These are phyloP conservation scores for Isabelozyma rhagii DNA, from an alignment of 805 yeast species.

Conservation along the genomic window DNA sequence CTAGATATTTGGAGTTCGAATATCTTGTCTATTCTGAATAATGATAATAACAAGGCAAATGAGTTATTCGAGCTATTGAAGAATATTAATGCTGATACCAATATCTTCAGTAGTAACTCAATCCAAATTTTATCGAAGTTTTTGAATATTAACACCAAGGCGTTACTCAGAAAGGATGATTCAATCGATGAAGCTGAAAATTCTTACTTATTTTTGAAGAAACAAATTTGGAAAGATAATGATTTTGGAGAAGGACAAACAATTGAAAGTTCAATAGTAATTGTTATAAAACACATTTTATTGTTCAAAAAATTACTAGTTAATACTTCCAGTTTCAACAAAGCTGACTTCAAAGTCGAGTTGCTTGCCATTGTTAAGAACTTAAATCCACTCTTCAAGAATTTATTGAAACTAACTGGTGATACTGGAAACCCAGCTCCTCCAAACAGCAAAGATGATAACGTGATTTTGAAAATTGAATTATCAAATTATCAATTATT, in stretches of 20 bases:
- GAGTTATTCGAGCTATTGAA: constrained; percentile 2
- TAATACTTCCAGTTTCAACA: constrained; percentile 1
- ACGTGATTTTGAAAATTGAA: constrained; percentile 13
- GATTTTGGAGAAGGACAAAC: background rate
- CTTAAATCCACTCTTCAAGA: constrained; percentile 5
- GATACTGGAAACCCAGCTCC: constrained; percentile 4
- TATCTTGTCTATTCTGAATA: background rate
- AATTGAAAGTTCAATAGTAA: background rate
- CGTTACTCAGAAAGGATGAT: background rate
- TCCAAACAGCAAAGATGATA: background rate
- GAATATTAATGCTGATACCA: constrained; percentile 1
- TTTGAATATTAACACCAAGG: background rate
- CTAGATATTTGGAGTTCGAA: constrained; percentile 11
- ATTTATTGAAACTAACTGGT: constrained; percentile 2
- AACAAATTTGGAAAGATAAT: background rate
- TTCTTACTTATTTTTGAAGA: background rate
- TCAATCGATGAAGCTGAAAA: background rate
- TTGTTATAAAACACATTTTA: constrained; percentile 5
- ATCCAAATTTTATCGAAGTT: background rate
- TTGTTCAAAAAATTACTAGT: constrained; percentile 10
- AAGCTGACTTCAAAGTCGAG: background rate
- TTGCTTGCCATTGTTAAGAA: constrained; percentile 7
- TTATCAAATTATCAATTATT: constrained; percentile 28
- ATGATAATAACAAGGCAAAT: constrained; percentile 1
- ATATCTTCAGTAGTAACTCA: constrained; percentile 6